These are phyloP conservation scores for Penicillium sp. DNA, from an alignment of 2,329 filamentous ascomycete species.

Conservation along the genomic window DNA sequence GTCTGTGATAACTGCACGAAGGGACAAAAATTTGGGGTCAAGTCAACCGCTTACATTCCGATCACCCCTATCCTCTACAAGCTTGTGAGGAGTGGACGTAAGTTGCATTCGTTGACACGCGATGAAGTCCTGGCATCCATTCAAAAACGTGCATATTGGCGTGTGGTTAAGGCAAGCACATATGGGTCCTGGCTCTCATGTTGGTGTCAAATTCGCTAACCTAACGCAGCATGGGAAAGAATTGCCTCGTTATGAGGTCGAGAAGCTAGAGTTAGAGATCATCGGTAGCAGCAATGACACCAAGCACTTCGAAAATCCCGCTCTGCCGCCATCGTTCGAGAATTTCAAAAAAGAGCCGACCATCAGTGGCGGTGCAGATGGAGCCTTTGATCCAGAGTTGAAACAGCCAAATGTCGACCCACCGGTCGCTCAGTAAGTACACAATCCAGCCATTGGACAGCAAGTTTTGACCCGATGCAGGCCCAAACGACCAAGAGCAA, in stretches of 20 bases:
- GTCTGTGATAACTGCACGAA: conserved; percentile 9
- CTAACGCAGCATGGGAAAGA: conserved; percentile 7
- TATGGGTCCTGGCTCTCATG: too few species aligned
- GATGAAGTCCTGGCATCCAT: conserved; percentile 8
- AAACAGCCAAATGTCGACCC: conserved; percentile 8
- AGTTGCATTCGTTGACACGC: conserved; percentile 6
- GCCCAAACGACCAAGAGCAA: conserved; percentile 6
- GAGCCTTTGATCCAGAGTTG: conserved; percentile 8
- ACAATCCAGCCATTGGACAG: neutral
- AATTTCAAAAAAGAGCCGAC: conserved; percentile 14
- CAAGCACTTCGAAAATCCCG: conserved; percentile 5
- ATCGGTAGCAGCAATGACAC: conserved; percentile 14
- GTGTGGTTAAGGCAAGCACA: conserved; percentile 5
- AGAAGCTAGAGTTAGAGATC: conserved; percentile 12
- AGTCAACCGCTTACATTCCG: conserved; percentile 10
- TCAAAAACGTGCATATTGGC: conserved; percentile 6
- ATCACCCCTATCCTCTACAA: conserved; percentile 10
- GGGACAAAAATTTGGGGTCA: neutral
- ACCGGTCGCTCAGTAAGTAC: conserved; percentile 2
- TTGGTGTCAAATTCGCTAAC: neutral
- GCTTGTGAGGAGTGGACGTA: conserved; percentile 2
- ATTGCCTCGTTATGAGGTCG: conserved; percentile 9
- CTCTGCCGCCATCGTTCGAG: conserved; percentile 1
- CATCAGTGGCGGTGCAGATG: conserved; percentile 11
- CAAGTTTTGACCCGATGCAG: neutral